Percentiles rank a stretch among this genome's conserved stretches.
Conservation (phyloP, 192 early-diverging fungal species). For the Coemansia sp. region DNA sequence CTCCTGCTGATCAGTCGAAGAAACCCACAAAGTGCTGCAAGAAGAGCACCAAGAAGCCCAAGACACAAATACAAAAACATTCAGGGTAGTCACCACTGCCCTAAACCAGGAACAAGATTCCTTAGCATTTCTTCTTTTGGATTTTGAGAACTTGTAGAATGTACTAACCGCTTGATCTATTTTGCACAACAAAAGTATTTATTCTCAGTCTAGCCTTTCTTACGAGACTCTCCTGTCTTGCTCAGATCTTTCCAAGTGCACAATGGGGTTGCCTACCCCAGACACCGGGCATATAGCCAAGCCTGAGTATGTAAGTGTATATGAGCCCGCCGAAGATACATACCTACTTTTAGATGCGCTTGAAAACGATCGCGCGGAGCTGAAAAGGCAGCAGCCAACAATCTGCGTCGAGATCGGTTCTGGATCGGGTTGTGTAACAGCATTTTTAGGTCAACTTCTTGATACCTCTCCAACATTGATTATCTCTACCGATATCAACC, state of each 20-base stretch:
- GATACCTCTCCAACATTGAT: constrained; percentile 24
- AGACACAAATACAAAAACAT: too few relatives aligned
- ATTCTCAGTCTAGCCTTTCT: constrained; percentile 2
- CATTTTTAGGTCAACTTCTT: constrained; percentile 63
- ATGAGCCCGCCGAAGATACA: constrained; percentile 93
- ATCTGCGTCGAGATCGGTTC: constrained; percentile 89
- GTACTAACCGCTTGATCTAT: background rate
- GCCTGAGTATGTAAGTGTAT: constrained; percentile 68
- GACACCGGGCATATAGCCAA: constrained; percentile 68
- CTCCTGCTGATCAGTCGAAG: too few relatives aligned
- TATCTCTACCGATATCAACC: constrained; percentile 83
- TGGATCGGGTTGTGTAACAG: constrained; percentile 80
- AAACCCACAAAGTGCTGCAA: too few relatives aligned
- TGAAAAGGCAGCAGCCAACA: constrained; percentile 59
- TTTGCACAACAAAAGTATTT: constrained; percentile 2
- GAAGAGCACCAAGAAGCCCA: too few relatives aligned
- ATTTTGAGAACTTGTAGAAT: background rate
- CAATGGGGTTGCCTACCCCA: constrained; percentile 68
- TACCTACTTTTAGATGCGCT: constrained; percentile 91
- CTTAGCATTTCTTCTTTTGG: too few relatives aligned
- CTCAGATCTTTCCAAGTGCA: background rate
- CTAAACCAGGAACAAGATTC: too few relatives aligned
- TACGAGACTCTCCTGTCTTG: background rate
- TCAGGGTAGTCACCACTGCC: too few relatives aligned
- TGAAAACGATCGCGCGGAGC: constrained; percentile 65